Evolutionary conservation across 805 yeast genomes (phyloP).

Genomic region (Candida palmyrensis): DNA sequence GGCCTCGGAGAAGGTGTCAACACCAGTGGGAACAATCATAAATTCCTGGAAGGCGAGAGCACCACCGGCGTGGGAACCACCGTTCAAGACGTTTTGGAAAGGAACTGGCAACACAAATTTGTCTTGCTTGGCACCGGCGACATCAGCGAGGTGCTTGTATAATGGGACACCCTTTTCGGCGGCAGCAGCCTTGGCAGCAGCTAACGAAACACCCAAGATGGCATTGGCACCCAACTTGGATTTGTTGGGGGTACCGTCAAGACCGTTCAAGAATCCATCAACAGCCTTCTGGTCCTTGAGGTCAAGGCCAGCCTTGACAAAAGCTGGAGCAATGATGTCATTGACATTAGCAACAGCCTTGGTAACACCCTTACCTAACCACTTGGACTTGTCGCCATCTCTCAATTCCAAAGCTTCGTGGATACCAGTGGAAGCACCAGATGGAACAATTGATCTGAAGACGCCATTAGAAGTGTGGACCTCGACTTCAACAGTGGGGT

Average conservation of each 20-base stretch:
- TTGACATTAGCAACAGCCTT: constrained; percentile 17
- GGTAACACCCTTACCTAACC: constrained; percentile 19
- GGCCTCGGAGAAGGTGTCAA: constrained; percentile 14
- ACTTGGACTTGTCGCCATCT: constrained; percentile 17
- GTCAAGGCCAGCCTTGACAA: constrained; percentile 10
- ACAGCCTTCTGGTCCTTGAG: constrained; percentile 11
- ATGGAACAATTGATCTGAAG: constrained; percentile 18
- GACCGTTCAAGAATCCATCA: constrained; percentile 11
- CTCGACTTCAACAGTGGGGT: constrained; percentile 20
- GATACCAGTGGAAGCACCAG: constrained; percentile 20
- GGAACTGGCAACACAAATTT: constrained; percentile 17
- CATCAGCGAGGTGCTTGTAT: constrained; percentile 14
- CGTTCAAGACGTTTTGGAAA: constrained; percentile 18
- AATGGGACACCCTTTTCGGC: constrained; percentile 14
- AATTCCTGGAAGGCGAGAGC: constrained; percentile 19
- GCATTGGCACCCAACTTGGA: constrained; percentile 19
- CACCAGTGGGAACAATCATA: constrained; percentile 17
- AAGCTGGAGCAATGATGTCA: constrained; percentile 14
- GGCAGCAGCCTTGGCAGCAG: constrained; percentile 18
- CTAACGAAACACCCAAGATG: constrained; percentile 17
- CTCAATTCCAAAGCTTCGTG: constrained; percentile 18
- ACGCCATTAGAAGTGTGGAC: constrained; percentile 12
- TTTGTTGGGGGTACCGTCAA: constrained; percentile 18
- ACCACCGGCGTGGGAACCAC: constrained; percentile 22
- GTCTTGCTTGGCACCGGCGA: constrained; percentile 8